phyloP scores from a whole-genome alignment of 139 green algal species.

The Volvox reticuliferus region DNA sequence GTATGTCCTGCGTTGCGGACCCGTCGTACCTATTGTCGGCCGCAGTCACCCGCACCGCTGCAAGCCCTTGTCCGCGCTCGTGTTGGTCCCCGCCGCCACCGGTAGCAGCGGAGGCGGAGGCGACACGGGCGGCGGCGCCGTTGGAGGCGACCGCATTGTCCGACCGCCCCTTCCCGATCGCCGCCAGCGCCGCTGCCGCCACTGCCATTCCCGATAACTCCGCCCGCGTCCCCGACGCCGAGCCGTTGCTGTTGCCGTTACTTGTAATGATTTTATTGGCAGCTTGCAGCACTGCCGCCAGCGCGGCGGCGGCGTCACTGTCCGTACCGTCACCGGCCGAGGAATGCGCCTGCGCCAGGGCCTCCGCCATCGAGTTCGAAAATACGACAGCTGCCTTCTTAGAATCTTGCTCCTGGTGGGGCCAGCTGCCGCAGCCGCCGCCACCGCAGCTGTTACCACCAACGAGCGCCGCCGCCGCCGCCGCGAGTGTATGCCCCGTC shows the following conservation, averaged over 20 bases:
- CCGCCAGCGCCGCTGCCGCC: background rate
- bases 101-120: too few species aligned
- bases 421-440: background rate
- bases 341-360: background rate
- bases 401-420: background rate
- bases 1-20: too few species aligned
- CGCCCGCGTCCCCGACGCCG: background rate
- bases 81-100: background rate
- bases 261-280: background rate
- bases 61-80: background rate
- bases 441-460: background rate
- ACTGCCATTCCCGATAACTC: background rate
- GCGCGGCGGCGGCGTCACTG: slow-evolving; percentile 1
- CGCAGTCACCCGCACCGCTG: background rate
- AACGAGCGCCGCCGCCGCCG: background rate
- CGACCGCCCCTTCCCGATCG: background rate
- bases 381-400: background rate
- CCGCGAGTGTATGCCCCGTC: background rate
- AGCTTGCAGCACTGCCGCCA: background rate
- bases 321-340: background rate
- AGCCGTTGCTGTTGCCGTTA: background rate
- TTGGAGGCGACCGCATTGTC: too few species aligned
- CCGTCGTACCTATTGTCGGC: background rate
- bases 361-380: background rate
- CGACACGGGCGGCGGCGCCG: too few species aligned